phyloP scores from a whole-genome alignment of 768 basidiomycete species.

The Tricholoma sp. region DNA sequence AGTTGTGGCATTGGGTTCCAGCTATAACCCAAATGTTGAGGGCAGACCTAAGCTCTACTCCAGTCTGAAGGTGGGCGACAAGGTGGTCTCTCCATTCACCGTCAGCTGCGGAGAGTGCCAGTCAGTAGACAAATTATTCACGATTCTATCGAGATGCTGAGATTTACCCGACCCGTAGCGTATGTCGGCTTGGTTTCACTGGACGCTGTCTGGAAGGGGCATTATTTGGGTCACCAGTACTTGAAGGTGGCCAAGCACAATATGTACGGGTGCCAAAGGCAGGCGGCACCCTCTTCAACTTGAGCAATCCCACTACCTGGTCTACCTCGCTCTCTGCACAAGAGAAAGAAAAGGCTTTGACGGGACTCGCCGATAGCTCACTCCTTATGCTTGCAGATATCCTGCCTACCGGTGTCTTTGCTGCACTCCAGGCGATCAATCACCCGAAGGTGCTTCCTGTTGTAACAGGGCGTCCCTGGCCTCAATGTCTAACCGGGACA shows the following conservation, averaged over 20 bases:
- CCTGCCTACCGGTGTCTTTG: conserved; percentile 76
- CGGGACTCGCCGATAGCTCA: conserved; percentile 53
- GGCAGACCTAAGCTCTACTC: conserved; percentile 62
- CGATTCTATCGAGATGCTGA: neutral
- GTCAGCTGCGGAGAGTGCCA: conserved; percentile 83
- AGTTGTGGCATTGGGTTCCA: conserved; percentile 61
- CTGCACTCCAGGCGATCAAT: conserved; percentile 63
- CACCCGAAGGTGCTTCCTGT: conserved; percentile 68
- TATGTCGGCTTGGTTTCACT: conserved; percentile 70
- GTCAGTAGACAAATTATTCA: conserved; percentile 34
- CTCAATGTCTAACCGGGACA: conserved; percentile 33
- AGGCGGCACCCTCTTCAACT: conserved; percentile 70
- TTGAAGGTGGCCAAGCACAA: conserved; percentile 77
- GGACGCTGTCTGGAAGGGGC: conserved; percentile 57
- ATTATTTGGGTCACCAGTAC: conserved; percentile 61
- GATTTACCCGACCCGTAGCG: conserved; percentile 30
- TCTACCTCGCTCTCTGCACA: conserved; percentile 31
- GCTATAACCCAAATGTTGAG: conserved; percentile 36
- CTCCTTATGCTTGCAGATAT: conserved; percentile 74
- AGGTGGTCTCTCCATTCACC: conserved; percentile 77
- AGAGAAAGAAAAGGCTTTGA: conserved; percentile 32
- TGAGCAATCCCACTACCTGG: conserved; percentile 46
- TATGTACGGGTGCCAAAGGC: conserved; percentile 76
- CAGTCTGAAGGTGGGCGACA: conserved; percentile 63
- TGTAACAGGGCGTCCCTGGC: conserved; percentile 56